These are phyloP conservation scores for Salix caprea DNA, from an alignment of 345 rosid species.

Conservation along the genomic window DNA sequence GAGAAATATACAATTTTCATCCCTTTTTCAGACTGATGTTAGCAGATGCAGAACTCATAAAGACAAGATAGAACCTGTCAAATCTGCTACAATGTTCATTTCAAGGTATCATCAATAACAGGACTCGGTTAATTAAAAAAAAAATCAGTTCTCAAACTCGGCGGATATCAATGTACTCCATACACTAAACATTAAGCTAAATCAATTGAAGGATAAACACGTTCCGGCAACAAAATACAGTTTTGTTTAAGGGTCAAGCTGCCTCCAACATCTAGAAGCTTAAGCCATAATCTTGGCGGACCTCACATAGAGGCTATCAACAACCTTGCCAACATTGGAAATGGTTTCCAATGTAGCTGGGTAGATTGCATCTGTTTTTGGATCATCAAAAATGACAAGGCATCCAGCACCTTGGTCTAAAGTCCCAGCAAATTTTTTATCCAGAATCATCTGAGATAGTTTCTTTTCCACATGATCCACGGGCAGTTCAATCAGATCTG, in stretches of 20 bases:
- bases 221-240: neutral
- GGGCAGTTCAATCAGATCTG: conserved; percentile 70
- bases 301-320: conserved; percentile 91
- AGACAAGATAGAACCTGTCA: neutral
- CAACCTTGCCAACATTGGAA: conserved; percentile 85
- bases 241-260: neutral
- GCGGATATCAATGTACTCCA: neutral
- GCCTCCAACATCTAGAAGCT: neutral
- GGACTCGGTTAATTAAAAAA: neutral
- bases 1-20: neutral
- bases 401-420: conserved; percentile 97
- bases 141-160: neutral
- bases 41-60: neutral
- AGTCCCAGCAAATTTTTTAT: conserved; percentile 94
- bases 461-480: conserved; percentile 87
- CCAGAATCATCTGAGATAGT: conserved; percentile 91
- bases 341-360: conserved; percentile 85
- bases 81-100: neutral
- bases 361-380: conserved; percentile 83
- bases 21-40: neutral
- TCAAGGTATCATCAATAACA: neutral
- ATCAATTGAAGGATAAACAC: neutral
- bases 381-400: conserved; percentile 82
- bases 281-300: conserved; percentile 90
- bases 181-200: neutral